Percentiles rank a stretch among this genome's conserved stretches.
phyloP scores from a whole-genome alignment of 768 basidiomycete genomes.

The Tricholoma terreum region DNA sequence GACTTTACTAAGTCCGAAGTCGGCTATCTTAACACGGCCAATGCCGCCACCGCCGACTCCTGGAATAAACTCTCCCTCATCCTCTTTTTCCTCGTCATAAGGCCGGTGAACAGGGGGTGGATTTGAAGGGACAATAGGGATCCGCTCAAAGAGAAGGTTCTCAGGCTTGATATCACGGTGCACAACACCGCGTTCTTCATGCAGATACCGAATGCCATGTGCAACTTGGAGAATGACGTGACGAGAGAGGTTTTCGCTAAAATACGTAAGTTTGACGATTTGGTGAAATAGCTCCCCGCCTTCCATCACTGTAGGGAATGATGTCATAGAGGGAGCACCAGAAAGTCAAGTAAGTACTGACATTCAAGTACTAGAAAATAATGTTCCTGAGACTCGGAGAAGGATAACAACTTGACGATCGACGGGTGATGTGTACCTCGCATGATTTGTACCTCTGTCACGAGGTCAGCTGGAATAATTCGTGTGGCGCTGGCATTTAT shows the following conservation, averaged over 20 bases:
- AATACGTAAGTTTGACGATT: conserved; percentile 98
- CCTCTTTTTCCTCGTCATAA: conserved; percentile 98
- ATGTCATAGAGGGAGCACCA: conserved; percentile 10
- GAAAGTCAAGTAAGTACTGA: conserved; percentile 35
- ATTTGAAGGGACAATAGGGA: conserved; percentile 88
- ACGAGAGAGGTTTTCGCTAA: conserved; percentile 93
- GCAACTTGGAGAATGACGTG: conserved; percentile 98
- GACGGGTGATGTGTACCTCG: conserved; percentile 89
- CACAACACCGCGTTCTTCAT: conserved; percentile 96
- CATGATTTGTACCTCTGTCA: conserved; percentile 97
- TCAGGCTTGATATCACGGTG: conserved; percentile 99
- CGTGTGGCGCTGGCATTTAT: conserved; percentile 6
- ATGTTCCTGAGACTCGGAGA: conserved; percentile 88
- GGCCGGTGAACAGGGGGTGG: conserved; percentile 63
- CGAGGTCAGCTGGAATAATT: conserved; percentile 3
- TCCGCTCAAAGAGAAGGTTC: conserved; percentile 90
- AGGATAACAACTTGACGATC: conserved; percentile 87
- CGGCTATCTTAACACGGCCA: conserved; percentile 96
- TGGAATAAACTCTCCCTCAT: conserved; percentile 93
- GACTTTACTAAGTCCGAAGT: conserved; percentile 95
- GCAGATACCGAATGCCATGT: conserved; percentile 89
- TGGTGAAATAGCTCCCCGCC: conserved; percentile 99
- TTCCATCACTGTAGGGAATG: conserved; percentile 70
- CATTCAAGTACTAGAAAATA: conserved; percentile 94
- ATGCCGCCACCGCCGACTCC: conserved; percentile 96